Evolutionary conservation across 169 alveolate species (phyloP), one percentile per base, ranked within the genome.

Genomic region (Amoebophrya sp.): DNA sequence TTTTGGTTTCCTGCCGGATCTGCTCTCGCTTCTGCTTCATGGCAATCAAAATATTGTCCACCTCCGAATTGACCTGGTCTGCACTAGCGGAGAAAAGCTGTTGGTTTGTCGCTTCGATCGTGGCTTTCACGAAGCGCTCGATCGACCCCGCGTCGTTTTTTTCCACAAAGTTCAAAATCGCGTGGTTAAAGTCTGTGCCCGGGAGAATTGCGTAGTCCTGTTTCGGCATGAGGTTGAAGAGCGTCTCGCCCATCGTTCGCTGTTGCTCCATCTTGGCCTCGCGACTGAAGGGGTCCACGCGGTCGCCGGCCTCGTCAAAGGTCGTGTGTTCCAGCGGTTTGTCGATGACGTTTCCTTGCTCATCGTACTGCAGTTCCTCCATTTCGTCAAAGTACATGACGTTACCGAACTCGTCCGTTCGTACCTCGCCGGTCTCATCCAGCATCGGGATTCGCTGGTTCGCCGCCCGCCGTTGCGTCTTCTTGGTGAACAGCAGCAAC

Each of bases 51-150:
- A 66, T 66, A 2, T 7, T n/a, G 83, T 66, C 35, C 38, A n/a
- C 38, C 38, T 66, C 83, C 0, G 83, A 0, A n/a, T 2, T 66
- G 83, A n/a, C 35, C 1, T 2, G 7, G 1, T 66, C 83, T 3
- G 12, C 18, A 7, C 32, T 2, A 7, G 35, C 38, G 10, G 12
- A 3, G 10, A 66, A 66, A 0, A 66, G 35, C 35, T 66, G 35
- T 25, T 66, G 2, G 35, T 66, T 66, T 2, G 83, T 66, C 35
- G 83, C 29, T 25, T 66, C 83, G 1, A 66, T 66, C 83, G 83
- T 66, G 35, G 83, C 83, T 25, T n/a, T 18, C 38, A 66, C 83
- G 83, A 25, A 66, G 83, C 83, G 83, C 83, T 66, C 83, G 18
- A 66, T 66, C 32, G 32, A 7, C 32, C 83, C 83, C 38, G 83